These are phyloP conservation scores for Mycena vulgaris DNA, from an alignment of 768 basidiomycete genomes.

Conservation along the genomic window DNA sequence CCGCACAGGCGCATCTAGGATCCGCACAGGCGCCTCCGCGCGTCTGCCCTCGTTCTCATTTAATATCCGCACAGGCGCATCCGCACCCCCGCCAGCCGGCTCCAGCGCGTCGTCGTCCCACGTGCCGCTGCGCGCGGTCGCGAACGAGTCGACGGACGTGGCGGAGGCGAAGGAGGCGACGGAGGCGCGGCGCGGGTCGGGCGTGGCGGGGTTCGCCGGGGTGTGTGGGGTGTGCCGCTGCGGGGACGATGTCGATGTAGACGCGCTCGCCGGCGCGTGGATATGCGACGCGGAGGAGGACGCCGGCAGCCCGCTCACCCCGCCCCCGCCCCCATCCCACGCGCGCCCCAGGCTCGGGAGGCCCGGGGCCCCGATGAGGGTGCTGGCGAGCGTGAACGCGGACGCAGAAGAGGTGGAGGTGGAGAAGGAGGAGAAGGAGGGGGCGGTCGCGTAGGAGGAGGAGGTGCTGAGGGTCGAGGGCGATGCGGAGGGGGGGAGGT, in stretches of 20 bases:
- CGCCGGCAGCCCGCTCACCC: not conserved
- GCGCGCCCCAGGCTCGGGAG: too few species aligned
- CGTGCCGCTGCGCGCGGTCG: conserved; percentile 25
- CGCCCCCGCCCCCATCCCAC: not conserved
- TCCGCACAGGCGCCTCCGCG: too few species aligned
- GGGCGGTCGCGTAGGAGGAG: conserved; percentile 26
- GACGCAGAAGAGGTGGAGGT: not conserved
- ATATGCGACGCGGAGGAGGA: not conserved
- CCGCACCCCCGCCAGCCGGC: too few species aligned
- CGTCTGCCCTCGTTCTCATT: too few species aligned
- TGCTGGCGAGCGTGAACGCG: not conserved
- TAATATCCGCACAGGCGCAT: too few species aligned
- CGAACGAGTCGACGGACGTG: conserved; percentile 29
- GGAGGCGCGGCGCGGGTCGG: conserved; percentile 11
- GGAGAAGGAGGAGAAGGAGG: not conserved
- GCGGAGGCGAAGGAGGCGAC: conserved; percentile 21
- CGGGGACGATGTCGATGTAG: too few species aligned
- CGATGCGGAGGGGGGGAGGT: not conserved
- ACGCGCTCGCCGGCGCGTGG: not conserved
- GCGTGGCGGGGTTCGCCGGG: too few species aligned
- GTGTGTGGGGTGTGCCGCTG: too few species aligned
- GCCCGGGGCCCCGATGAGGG: too few species aligned
- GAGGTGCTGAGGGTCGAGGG: conserved; percentile 1
- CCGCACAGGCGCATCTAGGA: too few species aligned
- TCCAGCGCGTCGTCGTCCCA: not conserved